Evolutionary conservation across 768 basidiomycete species (phyloP).

Genomic region (Boletus bicolor): DNA sequence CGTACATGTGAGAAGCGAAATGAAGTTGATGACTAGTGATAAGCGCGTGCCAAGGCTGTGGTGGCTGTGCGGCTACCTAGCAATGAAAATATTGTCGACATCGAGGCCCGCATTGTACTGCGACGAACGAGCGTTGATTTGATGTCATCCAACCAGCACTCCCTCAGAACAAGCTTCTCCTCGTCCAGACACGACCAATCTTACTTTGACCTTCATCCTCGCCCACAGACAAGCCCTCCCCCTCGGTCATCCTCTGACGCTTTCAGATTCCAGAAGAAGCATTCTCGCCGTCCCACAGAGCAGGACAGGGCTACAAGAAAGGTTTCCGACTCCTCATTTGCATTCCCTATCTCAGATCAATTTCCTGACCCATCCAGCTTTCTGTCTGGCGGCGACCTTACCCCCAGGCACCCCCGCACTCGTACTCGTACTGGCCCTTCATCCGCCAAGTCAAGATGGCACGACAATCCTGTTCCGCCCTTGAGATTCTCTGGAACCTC

Average conservation of each 20-base stretch:
- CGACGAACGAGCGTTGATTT: neutral
- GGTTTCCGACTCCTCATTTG: conserved; percentile 24
- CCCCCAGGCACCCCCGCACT: conserved; percentile 42
- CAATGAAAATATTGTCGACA: neutral
- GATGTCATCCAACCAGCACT: conserved; percentile 32
- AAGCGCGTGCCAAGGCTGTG: too few relatives aligned
- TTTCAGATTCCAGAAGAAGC: conserved; percentile 16
- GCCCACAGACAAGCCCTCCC: conserved; percentile 37
- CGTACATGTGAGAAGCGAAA: neutral
- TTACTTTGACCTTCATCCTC: conserved; percentile 48
- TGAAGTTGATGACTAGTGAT: neutral
- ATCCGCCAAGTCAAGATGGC: conserved; percentile 37
- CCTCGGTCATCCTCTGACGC: conserved; percentile 26
- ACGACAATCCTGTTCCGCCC: conserved; percentile 46
- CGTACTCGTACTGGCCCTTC: conserved; percentile 63
- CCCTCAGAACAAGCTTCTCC: conserved; percentile 53
- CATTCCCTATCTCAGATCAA: conserved; percentile 28
- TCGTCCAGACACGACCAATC: conserved; percentile 51
- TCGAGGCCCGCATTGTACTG: neutral
- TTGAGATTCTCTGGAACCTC: conserved; percentile 68
- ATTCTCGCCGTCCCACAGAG: conserved; percentile 25
- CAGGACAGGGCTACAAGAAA: conserved; percentile 28
- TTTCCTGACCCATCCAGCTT: conserved; percentile 26
- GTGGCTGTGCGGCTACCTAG: neutral
- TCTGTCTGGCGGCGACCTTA: conserved; percentile 27